Evolutionary conservation across 2,329 filamentous ascomycete genomes (phyloP).

Genomic region (Penicillium janthinellum): DNA sequence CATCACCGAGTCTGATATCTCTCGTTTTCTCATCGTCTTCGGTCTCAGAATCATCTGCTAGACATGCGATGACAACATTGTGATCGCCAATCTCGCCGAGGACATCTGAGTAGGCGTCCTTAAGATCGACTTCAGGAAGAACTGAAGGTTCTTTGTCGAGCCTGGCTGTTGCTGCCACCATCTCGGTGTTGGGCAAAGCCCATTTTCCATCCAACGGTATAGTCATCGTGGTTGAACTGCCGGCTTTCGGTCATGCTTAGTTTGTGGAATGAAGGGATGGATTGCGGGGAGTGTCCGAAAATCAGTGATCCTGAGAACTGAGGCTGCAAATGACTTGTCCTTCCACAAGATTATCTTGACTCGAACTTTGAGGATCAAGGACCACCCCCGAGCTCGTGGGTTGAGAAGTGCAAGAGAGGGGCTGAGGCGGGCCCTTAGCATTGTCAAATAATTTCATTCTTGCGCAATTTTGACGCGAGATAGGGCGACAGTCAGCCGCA

Average conservation of each 20-base stretch:
- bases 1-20: background rate
- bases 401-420: background rate
- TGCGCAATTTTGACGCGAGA: background rate
- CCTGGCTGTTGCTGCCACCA: background rate
- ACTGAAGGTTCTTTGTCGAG: background rate
- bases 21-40: background rate
- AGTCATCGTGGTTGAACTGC: background rate
- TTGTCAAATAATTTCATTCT: background rate
- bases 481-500: background rate
- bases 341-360: background rate
- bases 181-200: background rate
- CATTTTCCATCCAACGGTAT: conserved; percentile 4
- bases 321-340: background rate
- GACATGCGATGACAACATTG: background rate
- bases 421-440: background rate
- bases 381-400: background rate
- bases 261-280: background rate
- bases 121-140: background rate
- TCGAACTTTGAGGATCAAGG: background rate
- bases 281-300: background rate
- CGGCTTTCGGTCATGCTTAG: background rate
- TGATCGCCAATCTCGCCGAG: background rate
- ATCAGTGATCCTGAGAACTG: background rate
- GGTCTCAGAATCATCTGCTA: background rate
- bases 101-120: background rate